Percentiles rank a stretch among this genome's conserved stretches.
Conservation (phyloP, 306 rosid genomes). For the Sindora glabra region DNA sequence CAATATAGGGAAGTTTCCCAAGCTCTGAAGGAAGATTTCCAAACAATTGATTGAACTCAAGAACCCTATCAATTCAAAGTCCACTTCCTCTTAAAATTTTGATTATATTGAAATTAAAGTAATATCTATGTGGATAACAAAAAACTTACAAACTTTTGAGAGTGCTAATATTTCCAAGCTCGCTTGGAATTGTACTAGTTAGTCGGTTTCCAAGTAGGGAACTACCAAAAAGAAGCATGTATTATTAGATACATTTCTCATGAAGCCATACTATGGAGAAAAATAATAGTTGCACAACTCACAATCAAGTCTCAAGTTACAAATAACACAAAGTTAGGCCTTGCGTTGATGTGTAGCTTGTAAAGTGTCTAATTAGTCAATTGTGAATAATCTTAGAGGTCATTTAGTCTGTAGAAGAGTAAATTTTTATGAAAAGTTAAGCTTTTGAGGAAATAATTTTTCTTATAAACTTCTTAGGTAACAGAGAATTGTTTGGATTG, state of each 20-base stretch:
- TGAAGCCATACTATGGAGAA: no score
- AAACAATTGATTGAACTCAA: slow-evolving; percentile 52
- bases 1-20: slow-evolving; percentile 38
- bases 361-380: no score
- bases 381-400: no score
- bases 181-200: slow-evolving; percentile 52
- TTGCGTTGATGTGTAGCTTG: no score
- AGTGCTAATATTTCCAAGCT: slow-evolving; percentile 44
- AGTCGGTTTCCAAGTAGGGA: slow-evolving; percentile 51
- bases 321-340: no score
- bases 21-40: slow-evolving; percentile 55
- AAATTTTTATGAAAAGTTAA: no score
- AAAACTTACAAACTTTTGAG: slow-evolving; percentile 54
- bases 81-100: background rate
- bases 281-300: no score
- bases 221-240: slow-evolving; percentile 20
- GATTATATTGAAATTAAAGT: background rate
- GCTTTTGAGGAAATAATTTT: no score
- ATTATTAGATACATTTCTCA: background rate
- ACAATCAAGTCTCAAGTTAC: no score
- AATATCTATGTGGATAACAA: background rate
- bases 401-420: no score
- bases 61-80: slow-evolving; percentile 25
- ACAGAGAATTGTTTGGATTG: no score
- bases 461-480: no score